Percentiles rank a stretch among this genome's conserved stretches.
phyloP scores from a whole-genome alignment of 805 yeast species.

The Nakazawaea laoshanensis region DNA sequence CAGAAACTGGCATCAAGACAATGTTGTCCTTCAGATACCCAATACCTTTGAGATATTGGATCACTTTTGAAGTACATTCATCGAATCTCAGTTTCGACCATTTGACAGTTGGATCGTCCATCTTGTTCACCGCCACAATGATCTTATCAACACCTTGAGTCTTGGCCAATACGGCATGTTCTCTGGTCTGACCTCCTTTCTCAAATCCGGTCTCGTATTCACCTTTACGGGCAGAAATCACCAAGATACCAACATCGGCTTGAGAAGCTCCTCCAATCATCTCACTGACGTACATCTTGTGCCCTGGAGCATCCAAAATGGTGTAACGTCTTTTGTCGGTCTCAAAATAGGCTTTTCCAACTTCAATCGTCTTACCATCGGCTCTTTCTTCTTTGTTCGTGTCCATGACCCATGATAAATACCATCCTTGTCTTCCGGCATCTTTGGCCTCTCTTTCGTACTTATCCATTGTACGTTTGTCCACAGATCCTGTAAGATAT shows the following conservation, averaged over 20 bases:
- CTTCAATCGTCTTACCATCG: conserved; percentile 99
- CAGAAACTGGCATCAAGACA: conserved; percentile 93
- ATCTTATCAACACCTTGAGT: conserved; percentile 96
- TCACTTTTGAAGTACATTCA: conserved; percentile 85
- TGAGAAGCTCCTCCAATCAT: conserved; percentile 99
- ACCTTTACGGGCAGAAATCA: conserved; percentile 97
- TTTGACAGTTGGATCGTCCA: conserved; percentile 95
- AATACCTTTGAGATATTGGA: conserved; percentile 70
- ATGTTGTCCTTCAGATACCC: conserved; percentile 90
- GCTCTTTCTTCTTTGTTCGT: conserved; percentile 98
- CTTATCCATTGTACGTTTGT: conserved; percentile 96
- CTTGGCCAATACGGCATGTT: conserved; percentile 94
- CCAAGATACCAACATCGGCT: conserved; percentile 97
- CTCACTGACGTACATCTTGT: conserved; percentile 96
- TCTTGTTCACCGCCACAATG: conserved; percentile 91
- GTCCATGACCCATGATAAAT: conserved; percentile 98
- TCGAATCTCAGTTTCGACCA: conserved; percentile 97
- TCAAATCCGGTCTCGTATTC: conserved; percentile 99
- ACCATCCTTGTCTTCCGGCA: conserved; percentile 99
- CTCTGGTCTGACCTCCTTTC: conserved; percentile 98
- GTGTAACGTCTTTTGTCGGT: conserved; percentile 98
- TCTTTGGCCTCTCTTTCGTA: conserved; percentile 98
- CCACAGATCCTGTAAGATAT: conserved; percentile 92
- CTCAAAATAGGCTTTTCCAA: conserved; percentile 95
- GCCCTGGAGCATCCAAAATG: conserved; percentile 98